These are phyloP conservation scores for Paramicrosporidium saccamoebae DNA, from an alignment of 371 early-diverging fungal genomes.

Conservation along the genomic window DNA sequence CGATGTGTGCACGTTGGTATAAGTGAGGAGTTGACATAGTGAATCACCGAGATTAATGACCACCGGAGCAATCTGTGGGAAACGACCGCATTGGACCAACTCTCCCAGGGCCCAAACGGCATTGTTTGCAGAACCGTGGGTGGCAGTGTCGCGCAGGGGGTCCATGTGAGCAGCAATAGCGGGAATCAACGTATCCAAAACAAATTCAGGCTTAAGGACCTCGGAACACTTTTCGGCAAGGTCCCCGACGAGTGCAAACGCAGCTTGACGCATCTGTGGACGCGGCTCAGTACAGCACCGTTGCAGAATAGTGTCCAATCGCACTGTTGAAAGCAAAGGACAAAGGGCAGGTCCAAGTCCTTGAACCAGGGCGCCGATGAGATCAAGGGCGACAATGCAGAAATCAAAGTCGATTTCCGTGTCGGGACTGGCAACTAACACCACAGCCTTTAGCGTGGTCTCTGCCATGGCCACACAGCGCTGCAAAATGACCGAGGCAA, in stretches of 20 bases:
- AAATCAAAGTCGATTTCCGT: constrained; percentile 51
- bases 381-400: constrained; percentile 69
- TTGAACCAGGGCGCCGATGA: constrained; percentile 62
- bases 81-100: too few species aligned
- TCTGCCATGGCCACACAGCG: constrained; percentile 48
- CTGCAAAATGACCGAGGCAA: constrained; percentile 41
- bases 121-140: too few species aligned
- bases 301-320: constrained; percentile 32
- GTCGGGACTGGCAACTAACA: constrained; percentile 17
- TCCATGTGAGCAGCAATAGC: too few species aligned
- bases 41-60: too few species aligned
- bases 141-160: too few species aligned
- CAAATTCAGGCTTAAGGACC: too few species aligned
- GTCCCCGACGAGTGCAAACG: constrained; percentile 76
- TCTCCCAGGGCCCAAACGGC: too few species aligned
- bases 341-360: constrained; percentile 40
- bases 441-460: constrained; percentile 23
- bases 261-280: constrained; percentile 53
- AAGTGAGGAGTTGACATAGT: too few species aligned
- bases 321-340: constrained; percentile 23
- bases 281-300: constrained; percentile 36
- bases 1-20: too few species aligned
- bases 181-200: too few species aligned
- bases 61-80: too few species aligned
- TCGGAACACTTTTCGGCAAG: constrained; percentile 22